Evolutionary conservation across 768 basidiomycete species (phyloP).

Genomic region (Lactarius sp.): DNA sequence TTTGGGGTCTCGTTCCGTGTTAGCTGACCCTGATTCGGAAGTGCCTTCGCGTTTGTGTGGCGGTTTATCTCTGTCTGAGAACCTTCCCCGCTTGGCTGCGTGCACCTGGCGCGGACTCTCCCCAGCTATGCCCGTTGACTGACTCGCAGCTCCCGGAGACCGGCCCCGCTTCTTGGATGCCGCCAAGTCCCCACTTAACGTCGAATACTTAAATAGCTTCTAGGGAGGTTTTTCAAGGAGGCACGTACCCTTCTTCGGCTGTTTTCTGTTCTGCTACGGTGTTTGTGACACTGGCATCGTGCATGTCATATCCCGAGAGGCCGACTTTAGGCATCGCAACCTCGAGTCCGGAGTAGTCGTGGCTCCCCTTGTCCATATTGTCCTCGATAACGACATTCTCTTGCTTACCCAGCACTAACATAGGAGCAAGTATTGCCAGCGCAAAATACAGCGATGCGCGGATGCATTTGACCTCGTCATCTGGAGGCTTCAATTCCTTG

Average conservation of each 20-base stretch:
- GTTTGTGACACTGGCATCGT: not conserved
- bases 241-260: not conserved
- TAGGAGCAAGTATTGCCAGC: constrained; percentile 3
- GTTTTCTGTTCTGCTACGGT: not conserved
- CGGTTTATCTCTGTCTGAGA: not conserved
- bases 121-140: not conserved
- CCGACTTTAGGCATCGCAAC: too few species aligned
- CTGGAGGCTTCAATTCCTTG: not conserved
- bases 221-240: not conserved
- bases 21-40: not conserved
- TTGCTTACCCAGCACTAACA: not conserved
- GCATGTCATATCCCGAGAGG: too few species aligned
- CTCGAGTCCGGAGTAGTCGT: not conserved
- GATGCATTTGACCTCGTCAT: not conserved
- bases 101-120: not conserved
- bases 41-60: not conserved
- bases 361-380: not conserved
- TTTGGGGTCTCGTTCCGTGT: not conserved
- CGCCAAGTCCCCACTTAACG: not conserved
- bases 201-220: not conserved
- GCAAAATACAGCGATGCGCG: not conserved
- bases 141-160: not conserved
- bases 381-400: not conserved
- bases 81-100: not conserved
- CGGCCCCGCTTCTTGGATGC: not conserved